phyloP scores from a whole-genome alignment of 1,284 basidiomycete species.

The Heterobasidion parviporum region DNA sequence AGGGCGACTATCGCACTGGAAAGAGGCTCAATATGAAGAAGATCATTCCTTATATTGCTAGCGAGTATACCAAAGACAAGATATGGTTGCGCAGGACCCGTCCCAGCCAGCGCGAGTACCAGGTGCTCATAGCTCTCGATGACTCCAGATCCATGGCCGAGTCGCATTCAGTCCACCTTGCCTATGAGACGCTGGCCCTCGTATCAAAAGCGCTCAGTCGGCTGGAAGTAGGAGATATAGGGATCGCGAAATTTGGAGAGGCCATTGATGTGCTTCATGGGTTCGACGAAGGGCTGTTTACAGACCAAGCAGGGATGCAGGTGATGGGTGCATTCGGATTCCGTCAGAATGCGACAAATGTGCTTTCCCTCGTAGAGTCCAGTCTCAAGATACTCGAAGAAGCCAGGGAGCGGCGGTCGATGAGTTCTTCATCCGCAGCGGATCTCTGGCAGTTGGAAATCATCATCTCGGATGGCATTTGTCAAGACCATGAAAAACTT shows the following conservation, averaged over 20 bases:
- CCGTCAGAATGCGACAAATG: constrained; percentile 87
- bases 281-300: constrained; percentile 75
- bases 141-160: constrained; percentile 98
- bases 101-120: constrained; percentile 93
- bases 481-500: constrained; percentile 89
- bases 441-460: constrained; percentile 98
- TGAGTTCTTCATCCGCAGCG: constrained; percentile 53
- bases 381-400: constrained; percentile 74
- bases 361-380: constrained; percentile 78
- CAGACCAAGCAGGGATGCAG: constrained; percentile 70
- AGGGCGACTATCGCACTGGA: constrained; percentile 96
- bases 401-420: constrained; percentile 60
- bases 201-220: constrained; percentile 88
- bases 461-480: constrained; percentile 98
- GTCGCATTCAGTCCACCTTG: constrained; percentile 87
- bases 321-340: constrained; percentile 86
- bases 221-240: constrained; percentile 92
- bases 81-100: constrained; percentile 96
- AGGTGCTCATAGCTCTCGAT: constrained; percentile 91
- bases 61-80: constrained; percentile 99
- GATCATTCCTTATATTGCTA: constrained; percentile 97
- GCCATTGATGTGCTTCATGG: constrained; percentile 84
- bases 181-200: constrained; percentile 90
- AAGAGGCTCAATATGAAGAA: constrained; percentile 99
- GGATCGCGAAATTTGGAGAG: constrained; percentile 88